A percentile compares a stretch with the other conserved stretches of the same genome.
These are phyloP conservation scores for Wallemia hederae DNA, from an alignment of 1,284 basidiomycete genomes.

Conservation along the genomic window DNA sequence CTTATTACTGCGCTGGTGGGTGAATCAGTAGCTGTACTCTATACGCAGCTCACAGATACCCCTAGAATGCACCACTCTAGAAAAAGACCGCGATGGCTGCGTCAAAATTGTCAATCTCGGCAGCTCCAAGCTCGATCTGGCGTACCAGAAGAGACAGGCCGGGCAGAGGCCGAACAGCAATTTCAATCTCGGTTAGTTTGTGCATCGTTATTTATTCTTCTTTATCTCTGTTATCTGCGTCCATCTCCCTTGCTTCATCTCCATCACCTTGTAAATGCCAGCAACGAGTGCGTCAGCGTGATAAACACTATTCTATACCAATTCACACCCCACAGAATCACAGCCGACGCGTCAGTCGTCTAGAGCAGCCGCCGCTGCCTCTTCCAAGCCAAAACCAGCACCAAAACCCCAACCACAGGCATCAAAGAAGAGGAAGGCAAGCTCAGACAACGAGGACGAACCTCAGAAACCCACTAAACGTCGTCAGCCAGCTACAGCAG, in stretches of 20 bases:
- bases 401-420: neutral
- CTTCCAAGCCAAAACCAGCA: neutral
- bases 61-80: conserved; percentile 66
- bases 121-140: neutral
- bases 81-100: conserved; percentile 94
- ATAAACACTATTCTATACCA: no score
- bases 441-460: neutral
- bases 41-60: neutral
- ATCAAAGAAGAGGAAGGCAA: neutral
- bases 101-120: conserved; percentile 95
- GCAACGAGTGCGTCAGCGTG: neutral
- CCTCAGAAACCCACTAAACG: neutral
- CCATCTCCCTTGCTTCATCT: neutral
- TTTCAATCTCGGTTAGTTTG: neutral
- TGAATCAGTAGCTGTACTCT: neutral
- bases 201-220: neutral
- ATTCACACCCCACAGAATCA: neutral
- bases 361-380: neutral
- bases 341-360: neutral
- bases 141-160: neutral
- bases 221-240: neutral
- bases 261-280: neutral
- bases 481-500: neutral
- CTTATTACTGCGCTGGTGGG: conserved; percentile 55
- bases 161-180: neutral